Conservation (phyloP, 2,329 filamentous ascomycete genomes). For the Clonostachys solani region DNA sequence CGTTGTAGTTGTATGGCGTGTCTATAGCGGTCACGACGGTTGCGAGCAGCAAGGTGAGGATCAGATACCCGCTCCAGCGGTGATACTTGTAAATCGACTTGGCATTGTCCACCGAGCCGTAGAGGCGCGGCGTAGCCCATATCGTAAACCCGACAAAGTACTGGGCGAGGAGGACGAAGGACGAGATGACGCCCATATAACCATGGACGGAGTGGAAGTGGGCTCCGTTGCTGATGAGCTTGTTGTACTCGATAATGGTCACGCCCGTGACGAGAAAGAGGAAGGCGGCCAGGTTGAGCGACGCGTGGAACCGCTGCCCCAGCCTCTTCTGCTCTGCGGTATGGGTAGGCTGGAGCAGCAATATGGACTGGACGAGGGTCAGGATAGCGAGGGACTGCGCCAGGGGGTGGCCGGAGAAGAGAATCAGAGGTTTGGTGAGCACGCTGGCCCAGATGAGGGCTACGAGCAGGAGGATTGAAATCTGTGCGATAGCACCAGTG, state of each 20-base stretch:
- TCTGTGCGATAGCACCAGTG: slow-evolving; percentile 76
- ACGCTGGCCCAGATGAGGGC: slow-evolving; percentile 76
- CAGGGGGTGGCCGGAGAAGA: slow-evolving; percentile 88
- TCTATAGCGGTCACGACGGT: slow-evolving; percentile 72
- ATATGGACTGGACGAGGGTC: slow-evolving; percentile 72
- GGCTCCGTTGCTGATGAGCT: slow-evolving; percentile 58
- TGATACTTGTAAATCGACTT: slow-evolving; percentile 91
- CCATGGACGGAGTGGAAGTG: slow-evolving; percentile 83
- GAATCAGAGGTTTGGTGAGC: slow-evolving; percentile 64
- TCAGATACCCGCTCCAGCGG: slow-evolving; percentile 68
- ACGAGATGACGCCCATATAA: slow-evolving; percentile 75
- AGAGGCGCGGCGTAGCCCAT: slow-evolving; percentile 70
- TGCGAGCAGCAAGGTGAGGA: slow-evolving; percentile 66
- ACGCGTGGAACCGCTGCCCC: slow-evolving; percentile 60
- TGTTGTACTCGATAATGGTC: slow-evolving; percentile 78
- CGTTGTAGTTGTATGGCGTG: slow-evolving; percentile 68
- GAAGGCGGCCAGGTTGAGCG: slow-evolving; percentile 63
- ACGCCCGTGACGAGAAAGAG: slow-evolving; percentile 60
- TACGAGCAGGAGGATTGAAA: slow-evolving; percentile 70
- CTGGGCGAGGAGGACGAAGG: slow-evolving; percentile 67
- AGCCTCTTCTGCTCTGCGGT: slow-evolving; percentile 67
- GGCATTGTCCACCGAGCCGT: slow-evolving; percentile 74
- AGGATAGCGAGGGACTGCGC: slow-evolving; percentile 64
- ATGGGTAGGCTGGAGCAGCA: slow-evolving; percentile 84
- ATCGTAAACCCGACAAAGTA: slow-evolving; percentile 77